A percentile compares a stretch with the other conserved stretches of the same genome.
Evolutionary conservation across 1,139 yeast species (phyloP).

Genomic region (Magnusiomyces ingens): DNA sequence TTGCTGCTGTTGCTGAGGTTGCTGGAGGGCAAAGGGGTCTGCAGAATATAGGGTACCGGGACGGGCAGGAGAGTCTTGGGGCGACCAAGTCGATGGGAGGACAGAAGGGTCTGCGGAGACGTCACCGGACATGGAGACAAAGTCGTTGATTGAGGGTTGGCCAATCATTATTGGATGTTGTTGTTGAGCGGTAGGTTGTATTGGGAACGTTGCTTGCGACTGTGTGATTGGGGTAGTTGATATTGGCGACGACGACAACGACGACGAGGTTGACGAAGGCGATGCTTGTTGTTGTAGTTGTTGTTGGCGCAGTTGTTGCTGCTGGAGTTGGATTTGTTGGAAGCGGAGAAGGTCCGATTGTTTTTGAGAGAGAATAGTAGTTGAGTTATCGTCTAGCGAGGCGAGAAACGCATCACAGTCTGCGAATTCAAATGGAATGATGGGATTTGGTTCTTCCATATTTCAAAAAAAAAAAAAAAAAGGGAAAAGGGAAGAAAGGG

Average conservation of each 20-base stretch:
- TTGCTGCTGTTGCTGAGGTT: not conserved
- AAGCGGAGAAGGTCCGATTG: slow-evolving; percentile 3
- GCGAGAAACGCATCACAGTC: slow-evolving; percentile 24
- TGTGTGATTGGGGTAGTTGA: not conserved
- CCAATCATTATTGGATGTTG: too few species aligned
- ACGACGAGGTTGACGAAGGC: not conserved
- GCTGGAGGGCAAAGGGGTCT: not conserved
- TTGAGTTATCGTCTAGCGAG: slow-evolving; percentile 18
- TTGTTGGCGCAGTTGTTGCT: slow-evolving; percentile 2
- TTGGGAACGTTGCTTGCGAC: too few species aligned
- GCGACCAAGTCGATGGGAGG: too few species aligned
- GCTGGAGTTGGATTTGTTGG: slow-evolving; percentile 3
- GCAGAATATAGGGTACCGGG: not conserved
- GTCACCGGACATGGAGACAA: too few species aligned
- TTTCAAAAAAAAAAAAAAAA: not conserved
- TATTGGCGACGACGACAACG: slow-evolving; percentile 1
- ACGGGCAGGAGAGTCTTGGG: too few species aligned
- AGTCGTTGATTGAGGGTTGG: too few species aligned
- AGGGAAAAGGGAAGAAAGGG: not conserved
- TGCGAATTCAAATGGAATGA: slow-evolving; percentile 21
- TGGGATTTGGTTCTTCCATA: slow-evolving; percentile 18
- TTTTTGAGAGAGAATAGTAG: not conserved
- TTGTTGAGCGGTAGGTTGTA: too few species aligned
- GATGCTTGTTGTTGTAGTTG: slow-evolving; percentile 3
- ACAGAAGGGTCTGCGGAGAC: too few species aligned